Evolutionary conservation across 176 grass and related monocot genomes (phyloP).

Genomic region (Hordeum marinum): DNA sequence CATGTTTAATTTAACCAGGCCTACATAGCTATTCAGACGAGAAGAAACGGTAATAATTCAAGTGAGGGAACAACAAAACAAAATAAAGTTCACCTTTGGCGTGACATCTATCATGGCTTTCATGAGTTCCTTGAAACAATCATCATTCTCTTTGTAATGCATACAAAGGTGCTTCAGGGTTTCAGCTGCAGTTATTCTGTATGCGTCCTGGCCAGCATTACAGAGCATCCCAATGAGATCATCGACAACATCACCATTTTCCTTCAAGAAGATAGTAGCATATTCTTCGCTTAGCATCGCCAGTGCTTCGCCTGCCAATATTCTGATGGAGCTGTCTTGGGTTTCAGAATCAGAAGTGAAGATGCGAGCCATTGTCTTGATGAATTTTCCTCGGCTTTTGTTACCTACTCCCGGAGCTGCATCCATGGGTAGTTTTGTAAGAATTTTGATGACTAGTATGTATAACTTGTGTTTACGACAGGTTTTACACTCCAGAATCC

Average conservation of each 20-base stretch:
- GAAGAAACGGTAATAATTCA: background rate
- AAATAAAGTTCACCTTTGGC: background rate
- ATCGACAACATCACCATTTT: background rate
- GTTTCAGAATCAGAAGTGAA: background rate
- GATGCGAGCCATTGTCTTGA: background rate
- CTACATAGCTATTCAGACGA: background rate
- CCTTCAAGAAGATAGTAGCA: background rate
- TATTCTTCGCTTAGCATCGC: background rate
- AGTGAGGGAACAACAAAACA: background rate
- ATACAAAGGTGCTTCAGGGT: background rate
- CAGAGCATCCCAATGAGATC: background rate
- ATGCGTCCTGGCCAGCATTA: background rate
- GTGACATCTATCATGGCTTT: background rate
- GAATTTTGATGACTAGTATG: background rate
- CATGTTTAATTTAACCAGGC: background rate
- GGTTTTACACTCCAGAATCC: background rate
- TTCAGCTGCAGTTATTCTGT: background rate
- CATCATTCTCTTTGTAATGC: background rate
- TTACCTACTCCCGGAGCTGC: background rate
- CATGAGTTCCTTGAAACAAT: background rate
- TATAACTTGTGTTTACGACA: background rate
- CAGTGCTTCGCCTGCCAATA: background rate
- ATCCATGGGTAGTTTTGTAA: background rate
- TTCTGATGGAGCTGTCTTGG: background rate
- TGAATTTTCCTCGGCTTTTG: background rate